Conservation (phyloP, 73 alveolate species). For the Diophrys sp. region DNA sequence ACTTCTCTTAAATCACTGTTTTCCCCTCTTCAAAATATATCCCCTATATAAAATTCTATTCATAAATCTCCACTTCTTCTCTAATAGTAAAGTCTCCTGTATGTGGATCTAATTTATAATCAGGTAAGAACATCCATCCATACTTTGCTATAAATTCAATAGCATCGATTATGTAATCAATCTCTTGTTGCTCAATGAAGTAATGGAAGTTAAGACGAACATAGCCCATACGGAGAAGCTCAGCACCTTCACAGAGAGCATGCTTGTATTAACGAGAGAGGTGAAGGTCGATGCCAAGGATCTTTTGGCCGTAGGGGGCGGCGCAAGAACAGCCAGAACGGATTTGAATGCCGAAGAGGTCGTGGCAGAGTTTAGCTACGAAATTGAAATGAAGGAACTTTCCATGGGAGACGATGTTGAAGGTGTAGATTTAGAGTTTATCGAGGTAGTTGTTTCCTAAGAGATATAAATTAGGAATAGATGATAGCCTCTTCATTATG, state of each 20-base stretch:
- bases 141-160: slow-evolving; percentile 74
- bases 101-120: slow-evolving; percentile 62
- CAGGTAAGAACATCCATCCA: slow-evolving; percentile 79
- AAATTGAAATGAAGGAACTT: slow-evolving; percentile 77
- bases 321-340: slow-evolving; percentile 97
- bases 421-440: slow-evolving; percentile 71
- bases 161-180: slow-evolving; percentile 78
- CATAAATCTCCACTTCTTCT: slow-evolving; percentile 50
- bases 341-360: slow-evolving; percentile 88
- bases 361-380: slow-evolving; percentile 85
- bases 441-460: slow-evolving; percentile 66
- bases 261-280: slow-evolving; percentile 57
- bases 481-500: slow-evolving; percentile 11
- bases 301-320: slow-evolving; percentile 76
- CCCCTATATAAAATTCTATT: slow-evolving; percentile 29
- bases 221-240: slow-evolving; percentile 88
- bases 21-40: background rate
- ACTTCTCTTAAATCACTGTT: background rate
- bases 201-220: slow-evolving; percentile 82
- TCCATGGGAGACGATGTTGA: slow-evolving; percentile 68
- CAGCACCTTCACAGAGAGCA: slow-evolving; percentile 77
- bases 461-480: slow-evolving; percentile 66
- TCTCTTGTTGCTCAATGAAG: slow-evolving; percentile 67
- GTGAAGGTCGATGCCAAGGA: slow-evolving; percentile 66
- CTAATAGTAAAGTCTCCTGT: slow-evolving; percentile 54